These are phyloP conservation scores for Volvariella volvacea DNA, from an alignment of 1,284 basidiomycete genomes.

Conservation along the genomic window DNA sequence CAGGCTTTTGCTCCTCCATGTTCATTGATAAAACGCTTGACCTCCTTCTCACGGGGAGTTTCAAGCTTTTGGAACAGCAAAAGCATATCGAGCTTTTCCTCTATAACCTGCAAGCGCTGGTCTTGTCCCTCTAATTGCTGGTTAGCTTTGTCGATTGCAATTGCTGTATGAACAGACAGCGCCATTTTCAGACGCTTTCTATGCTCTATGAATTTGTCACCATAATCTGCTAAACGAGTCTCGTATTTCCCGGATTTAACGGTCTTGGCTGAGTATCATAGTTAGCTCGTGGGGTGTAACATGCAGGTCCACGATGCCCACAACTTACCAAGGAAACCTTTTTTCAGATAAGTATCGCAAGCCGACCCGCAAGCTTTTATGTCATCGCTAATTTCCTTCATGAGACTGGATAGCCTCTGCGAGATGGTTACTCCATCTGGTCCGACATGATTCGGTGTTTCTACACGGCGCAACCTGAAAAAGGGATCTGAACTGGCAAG, in stretches of 20 bases:
- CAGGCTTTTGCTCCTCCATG: constrained; percentile 8
- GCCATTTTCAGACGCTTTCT: constrained; percentile 20
- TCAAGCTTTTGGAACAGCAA: constrained; percentile 24
- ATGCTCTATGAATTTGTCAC: constrained; percentile 20
- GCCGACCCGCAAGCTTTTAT: constrained; percentile 26
- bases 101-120: constrained; percentile 16
- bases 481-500: not conserved
- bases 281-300: not conserved
- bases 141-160: constrained; percentile 25
- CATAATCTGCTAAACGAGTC: constrained; percentile 21
- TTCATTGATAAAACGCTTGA: not conserved
- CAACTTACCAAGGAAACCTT: constrained; percentile 24
- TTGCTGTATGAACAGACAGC: constrained; percentile 21
- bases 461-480: constrained; percentile 22
- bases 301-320: not conserved
- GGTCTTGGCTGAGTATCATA: constrained; percentile 19
- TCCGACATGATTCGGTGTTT: constrained; percentile 16
- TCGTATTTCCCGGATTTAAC: constrained; percentile 27
- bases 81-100: constrained; percentile 24
- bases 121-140: constrained; percentile 20
- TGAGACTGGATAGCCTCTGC: constrained; percentile 19
- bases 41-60: not conserved
- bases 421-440: constrained; percentile 22
- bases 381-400: constrained; percentile 24
- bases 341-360: constrained; percentile 30